Base-by-base conservation (phyloP, 2,329 filamentous ascomycete genomes). In the Zymoseptoria passerinii region DNA sequence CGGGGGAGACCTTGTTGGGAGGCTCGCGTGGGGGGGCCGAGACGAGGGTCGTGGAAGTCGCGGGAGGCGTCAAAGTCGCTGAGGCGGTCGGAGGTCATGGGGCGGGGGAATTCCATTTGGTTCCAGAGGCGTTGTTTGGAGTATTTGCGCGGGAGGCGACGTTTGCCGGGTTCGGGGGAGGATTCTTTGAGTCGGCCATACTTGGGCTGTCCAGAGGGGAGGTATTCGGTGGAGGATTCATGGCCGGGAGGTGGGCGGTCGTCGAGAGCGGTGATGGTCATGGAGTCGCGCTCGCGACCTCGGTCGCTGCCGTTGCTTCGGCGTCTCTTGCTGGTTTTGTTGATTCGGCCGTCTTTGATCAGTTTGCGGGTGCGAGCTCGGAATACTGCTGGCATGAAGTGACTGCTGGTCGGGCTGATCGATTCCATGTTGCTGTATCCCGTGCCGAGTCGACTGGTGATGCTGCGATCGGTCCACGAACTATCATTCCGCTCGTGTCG, bases 331-430 rank as follows among this genome's bases (percentile, higher is more conserved):
- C 61, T 63, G 28, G 61, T 63, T 4, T 61, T 65, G 29, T 55
- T 62, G 48, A 58, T 56, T 16, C 52, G 63, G 59, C 52, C 57
- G 49, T 56, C 59, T 29, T 58, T 61, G 50, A 59, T 62, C 28
- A 62, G 56, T 44, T 64, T 61, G n/a, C 70, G 63, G 20, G 63
- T 71, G 10, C 69, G 64, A 3, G 71, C 66, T 8, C 71, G 67
- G 61, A 73, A 73, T 29, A 73, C 72, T 29, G 62, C 65, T 5
- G 68, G 71, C 6, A 72, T 59, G 62, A 72, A 70, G 60, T 69
- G 69, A 27, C 65, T 70, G 61, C 70, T 71, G 10, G 63, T 63
- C 4, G 68, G 69, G 56, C 66, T 71, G 19, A 54, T 57, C 16
- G 61, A 58, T n/a, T 65, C 65, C 18, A 57, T 59, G 50, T 61